These are phyloP conservation scores for Arachis hypogaea DNA, from an alignment of 306 rosid genomes.

Conservation along the genomic window DNA sequence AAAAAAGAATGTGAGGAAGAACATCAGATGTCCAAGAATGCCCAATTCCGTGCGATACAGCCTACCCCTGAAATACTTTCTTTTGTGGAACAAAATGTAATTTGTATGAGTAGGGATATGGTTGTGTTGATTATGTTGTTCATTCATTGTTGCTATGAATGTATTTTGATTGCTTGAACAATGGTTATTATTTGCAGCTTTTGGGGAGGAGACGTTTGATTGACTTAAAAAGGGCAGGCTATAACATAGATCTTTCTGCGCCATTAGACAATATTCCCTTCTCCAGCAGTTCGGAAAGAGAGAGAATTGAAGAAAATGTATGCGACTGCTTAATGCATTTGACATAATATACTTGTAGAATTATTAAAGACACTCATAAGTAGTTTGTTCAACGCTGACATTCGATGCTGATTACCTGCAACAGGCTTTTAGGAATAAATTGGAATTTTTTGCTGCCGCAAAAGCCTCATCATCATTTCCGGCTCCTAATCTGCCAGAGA, in stretches of 20 bases:
- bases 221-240: slow-evolving; percentile 88
- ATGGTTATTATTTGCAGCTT: slow-evolving; percentile 55
- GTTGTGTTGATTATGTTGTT: slow-evolving; percentile 26
- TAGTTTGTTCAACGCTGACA: slow-evolving; percentile 9
- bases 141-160: slow-evolving; percentile 20
- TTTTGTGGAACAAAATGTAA: slow-evolving; percentile 93
- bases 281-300: slow-evolving; percentile 71
- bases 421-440: slow-evolving; percentile 77
- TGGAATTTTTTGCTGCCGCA: slow-evolving; percentile 94
- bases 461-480: slow-evolving; percentile 93
- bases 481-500: slow-evolving; percentile 84
- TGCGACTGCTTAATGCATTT: slow-evolving; percentile 36
- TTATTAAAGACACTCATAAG: slow-evolving; percentile 2
- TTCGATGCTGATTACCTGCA: slow-evolving; percentile 29
- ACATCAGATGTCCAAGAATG: slow-evolving; percentile 70
- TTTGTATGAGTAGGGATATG: slow-evolving; percentile 50
- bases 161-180: slow-evolving; percentile 33
- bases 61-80: slow-evolving; percentile 88
- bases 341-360: slow-evolving; percentile 1
- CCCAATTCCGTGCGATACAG: slow-evolving; percentile 86
- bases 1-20: slow-evolving; percentile 58
- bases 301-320: slow-evolving; percentile 85
- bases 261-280: slow-evolving; percentile 84
- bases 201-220: slow-evolving; percentile 85
- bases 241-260: slow-evolving; percentile 85